phyloP scores from a whole-genome alignment of 805 yeast genomes.

The Ogataea saltuana region DNA sequence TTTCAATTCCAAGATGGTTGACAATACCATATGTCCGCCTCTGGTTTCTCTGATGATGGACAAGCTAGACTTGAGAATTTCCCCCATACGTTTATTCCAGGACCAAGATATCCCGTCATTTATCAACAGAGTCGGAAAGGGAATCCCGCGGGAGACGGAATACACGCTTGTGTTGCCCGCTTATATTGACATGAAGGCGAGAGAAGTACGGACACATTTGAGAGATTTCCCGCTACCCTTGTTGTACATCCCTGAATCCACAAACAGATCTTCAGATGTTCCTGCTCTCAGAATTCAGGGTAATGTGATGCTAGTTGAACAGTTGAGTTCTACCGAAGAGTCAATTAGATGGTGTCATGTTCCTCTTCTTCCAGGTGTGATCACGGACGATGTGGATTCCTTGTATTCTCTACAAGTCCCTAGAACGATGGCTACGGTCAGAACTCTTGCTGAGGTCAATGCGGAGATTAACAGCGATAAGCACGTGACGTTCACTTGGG shows the following conservation, averaged over 20 bases:
- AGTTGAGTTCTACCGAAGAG: constrained; percentile 47
- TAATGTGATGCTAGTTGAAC: constrained; percentile 69
- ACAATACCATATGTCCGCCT: neutral
- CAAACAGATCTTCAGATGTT: neutral
- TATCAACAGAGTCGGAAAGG: constrained; percentile 74
- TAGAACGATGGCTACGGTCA: constrained; percentile 74
- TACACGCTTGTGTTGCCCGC: constrained; percentile 73
- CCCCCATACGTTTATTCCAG: constrained; percentile 37
- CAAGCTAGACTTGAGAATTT: neutral
- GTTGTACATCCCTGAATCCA: constrained; percentile 58
- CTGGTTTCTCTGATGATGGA: constrained; percentile 9
- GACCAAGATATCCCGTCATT: constrained; percentile 56
- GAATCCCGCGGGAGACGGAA: constrained; percentile 68
- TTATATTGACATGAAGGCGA: constrained; percentile 52
- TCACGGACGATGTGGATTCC: constrained; percentile 39
- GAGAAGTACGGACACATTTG: constrained; percentile 67
- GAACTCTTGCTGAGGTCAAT: constrained; percentile 62
- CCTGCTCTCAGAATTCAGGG: constrained; percentile 47
- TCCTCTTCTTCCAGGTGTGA: constrained; percentile 57
- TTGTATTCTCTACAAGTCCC: constrained; percentile 64
- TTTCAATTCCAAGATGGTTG: constrained; percentile 29
- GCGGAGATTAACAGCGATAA: constrained; percentile 53
- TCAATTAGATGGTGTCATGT: constrained; percentile 62
- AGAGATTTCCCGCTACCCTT: constrained; percentile 89
- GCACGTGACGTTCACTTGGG: constrained; percentile 79